phyloP scores from a whole-genome alignment of 352 stramenopile genomes.

The Thalassiosira livingstoniorum region DNA sequence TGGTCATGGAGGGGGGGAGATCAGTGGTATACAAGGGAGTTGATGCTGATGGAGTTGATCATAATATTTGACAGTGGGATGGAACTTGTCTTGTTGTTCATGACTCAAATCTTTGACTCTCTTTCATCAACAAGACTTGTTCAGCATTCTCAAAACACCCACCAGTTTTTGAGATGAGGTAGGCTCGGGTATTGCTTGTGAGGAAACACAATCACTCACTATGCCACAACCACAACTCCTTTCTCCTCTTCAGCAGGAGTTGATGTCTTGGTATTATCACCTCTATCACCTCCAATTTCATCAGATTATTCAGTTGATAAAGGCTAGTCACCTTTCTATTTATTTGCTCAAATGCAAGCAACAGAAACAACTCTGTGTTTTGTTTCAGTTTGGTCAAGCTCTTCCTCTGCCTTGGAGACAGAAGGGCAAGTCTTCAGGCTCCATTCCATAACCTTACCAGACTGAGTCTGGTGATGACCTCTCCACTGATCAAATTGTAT shows the following conservation, averaged over 20 bases:
- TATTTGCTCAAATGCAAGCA: too few relatives aligned
- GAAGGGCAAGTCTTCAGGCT: slow-evolving; percentile 11
- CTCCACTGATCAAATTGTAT: slow-evolving; percentile 51
- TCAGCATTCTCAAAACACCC: slow-evolving; percentile 23
- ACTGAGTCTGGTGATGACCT: slow-evolving; percentile 32
- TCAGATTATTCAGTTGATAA: not conserved
- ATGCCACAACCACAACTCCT: slow-evolving; percentile 24
- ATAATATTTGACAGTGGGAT: too few relatives aligned
- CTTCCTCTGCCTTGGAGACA: slow-evolving; percentile 51
- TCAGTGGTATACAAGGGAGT: too few relatives aligned
- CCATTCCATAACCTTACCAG: not conserved
- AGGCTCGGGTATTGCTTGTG: slow-evolving; percentile 1
- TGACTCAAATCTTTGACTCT: slow-evolving; percentile 17
- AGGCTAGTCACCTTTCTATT: not conserved
- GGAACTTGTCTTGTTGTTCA: too few relatives aligned
- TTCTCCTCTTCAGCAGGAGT: slow-evolving; percentile 29
- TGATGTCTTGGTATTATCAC: slow-evolving; percentile 22
- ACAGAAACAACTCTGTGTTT: too few relatives aligned
- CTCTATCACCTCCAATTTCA: slow-evolving; percentile 37
- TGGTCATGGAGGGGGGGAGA: too few relatives aligned
- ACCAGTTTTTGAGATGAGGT: slow-evolving; percentile 34
- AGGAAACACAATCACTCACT: slow-evolving; percentile 21
- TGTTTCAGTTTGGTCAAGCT: slow-evolving; percentile 28
- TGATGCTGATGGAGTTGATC: too few relatives aligned
- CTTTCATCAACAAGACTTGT: slow-evolving; percentile 28